phyloP scores from a whole-genome alignment of 2,329 filamentous ascomycete species.

The Aureobasidium sp. region DNA sequence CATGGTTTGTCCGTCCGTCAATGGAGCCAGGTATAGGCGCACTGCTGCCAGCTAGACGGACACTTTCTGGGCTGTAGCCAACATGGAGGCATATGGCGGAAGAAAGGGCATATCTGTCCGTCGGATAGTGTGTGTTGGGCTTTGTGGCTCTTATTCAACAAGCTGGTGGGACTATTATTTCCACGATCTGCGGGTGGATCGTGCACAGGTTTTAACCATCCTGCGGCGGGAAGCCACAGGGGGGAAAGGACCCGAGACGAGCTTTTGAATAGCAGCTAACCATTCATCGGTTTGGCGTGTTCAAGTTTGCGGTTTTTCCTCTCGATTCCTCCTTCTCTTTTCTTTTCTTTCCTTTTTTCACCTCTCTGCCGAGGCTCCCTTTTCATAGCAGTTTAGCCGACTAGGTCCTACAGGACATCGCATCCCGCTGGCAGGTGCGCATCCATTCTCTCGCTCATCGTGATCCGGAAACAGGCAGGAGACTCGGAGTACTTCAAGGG shows the following conservation, averaged over 20 bases:
- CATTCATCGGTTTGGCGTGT: background rate
- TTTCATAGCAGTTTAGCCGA: background rate
- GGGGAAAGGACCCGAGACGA: background rate
- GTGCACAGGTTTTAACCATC: background rate
- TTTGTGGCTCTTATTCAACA: background rate
- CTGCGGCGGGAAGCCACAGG: background rate
- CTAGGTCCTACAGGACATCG: background rate
- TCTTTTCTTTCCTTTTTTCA: background rate
- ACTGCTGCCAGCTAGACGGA: background rate
- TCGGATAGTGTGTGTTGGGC: background rate
- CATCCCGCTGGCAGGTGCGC: slow-evolving; percentile 17
- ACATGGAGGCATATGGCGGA: background rate
- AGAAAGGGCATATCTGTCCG: background rate
- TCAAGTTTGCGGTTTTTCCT: background rate
- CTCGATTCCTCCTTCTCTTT: background rate
- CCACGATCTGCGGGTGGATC: slow-evolving; percentile 5
- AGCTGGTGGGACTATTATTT: background rate
- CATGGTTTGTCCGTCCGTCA: background rate
- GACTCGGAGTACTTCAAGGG: background rate
- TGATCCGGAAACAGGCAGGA: background rate
- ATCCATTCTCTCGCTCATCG: slow-evolving; percentile 4
- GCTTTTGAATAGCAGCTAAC: slow-evolving; percentile 1
- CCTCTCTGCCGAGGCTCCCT: background rate
- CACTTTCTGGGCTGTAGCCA: background rate
- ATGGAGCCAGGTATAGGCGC: background rate